phyloP scores from a whole-genome alignment of 2,329 filamentous ascomycete species.

The Epichloe festucae region DNA sequence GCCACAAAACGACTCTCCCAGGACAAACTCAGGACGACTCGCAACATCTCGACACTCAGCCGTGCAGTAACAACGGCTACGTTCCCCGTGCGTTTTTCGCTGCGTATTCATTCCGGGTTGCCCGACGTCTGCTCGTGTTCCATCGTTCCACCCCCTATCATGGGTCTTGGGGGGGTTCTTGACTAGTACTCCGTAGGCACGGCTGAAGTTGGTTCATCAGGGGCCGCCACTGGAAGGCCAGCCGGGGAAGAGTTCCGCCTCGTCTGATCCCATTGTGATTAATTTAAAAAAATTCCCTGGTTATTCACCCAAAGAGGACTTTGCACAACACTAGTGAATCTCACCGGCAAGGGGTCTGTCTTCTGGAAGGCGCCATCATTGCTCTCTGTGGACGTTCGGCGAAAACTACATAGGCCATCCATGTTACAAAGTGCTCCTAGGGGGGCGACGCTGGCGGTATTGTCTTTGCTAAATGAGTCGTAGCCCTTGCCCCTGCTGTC shows the following conservation, averaged over 20 bases:
- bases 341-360: conserved; percentile 9
- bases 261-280: conserved; percentile 12
- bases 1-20: not conserved
- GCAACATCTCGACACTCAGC: not conserved
- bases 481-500: not conserved
- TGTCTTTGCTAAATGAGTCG: not conserved
- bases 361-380: conserved; percentile 9
- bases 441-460: not conserved
- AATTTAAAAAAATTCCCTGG: conserved; percentile 18
- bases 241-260: conserved; percentile 21
- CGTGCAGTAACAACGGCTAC: not conserved
- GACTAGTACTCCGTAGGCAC: not conserved
- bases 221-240: not conserved
- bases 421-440: too few species aligned
- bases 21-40: not conserved
- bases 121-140: not conserved
- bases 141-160: not conserved
- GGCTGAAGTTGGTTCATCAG: not conserved
- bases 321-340: not conserved
- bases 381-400: conserved; percentile 9
- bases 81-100: not conserved
- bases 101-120: conserved; percentile 10
- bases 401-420: not conserved
- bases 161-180: not conserved
- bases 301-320: conserved; percentile 5